Conservation (phyloP, 805 yeast genomes). For the Kodamaea sagamina region DNA sequence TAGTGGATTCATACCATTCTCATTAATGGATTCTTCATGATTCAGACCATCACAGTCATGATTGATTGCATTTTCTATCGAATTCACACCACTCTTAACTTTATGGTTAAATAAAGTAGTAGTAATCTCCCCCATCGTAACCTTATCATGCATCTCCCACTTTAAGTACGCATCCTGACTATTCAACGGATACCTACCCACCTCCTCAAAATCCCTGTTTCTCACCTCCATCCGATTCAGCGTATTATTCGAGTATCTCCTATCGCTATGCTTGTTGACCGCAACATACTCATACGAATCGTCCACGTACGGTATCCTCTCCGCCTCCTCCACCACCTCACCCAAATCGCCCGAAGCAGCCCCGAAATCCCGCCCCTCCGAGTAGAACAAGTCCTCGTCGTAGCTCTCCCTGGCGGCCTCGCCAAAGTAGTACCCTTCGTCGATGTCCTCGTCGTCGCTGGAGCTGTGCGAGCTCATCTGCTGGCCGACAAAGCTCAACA, state of each 20-base stretch:
- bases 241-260: conserved; percentile 18
- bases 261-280: conserved; percentile 14
- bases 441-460: conserved; percentile 2
- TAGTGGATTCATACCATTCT: too few relatives aligned
- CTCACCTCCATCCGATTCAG: conserved; percentile 1
- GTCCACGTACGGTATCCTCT: not conserved
- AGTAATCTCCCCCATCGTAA: conserved; percentile 15
- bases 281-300: conserved; percentile 17
- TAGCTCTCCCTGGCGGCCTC: not conserved
- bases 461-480: conserved; percentile 1
- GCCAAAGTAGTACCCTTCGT: conserved; percentile 1
- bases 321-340: not conserved
- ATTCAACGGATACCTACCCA: conserved; percentile 22
- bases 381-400: conserved; percentile 17
- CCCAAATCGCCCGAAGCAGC: conserved; percentile 10
- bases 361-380: conserved; percentile 11
- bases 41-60: too few relatives aligned
- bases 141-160: conserved; percentile 34
- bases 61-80: too few relatives aligned
- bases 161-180: conserved; percentile 31
- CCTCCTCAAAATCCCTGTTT: not conserved
- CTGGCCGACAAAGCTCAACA: not conserved
- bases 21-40: too few relatives aligned
- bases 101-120: too few relatives aligned
- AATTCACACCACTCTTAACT: too few relatives aligned